Evolutionary conservation across 371 early-diverging fungal species (phyloP).

Genomic region (Massospora cicadina): DNA sequence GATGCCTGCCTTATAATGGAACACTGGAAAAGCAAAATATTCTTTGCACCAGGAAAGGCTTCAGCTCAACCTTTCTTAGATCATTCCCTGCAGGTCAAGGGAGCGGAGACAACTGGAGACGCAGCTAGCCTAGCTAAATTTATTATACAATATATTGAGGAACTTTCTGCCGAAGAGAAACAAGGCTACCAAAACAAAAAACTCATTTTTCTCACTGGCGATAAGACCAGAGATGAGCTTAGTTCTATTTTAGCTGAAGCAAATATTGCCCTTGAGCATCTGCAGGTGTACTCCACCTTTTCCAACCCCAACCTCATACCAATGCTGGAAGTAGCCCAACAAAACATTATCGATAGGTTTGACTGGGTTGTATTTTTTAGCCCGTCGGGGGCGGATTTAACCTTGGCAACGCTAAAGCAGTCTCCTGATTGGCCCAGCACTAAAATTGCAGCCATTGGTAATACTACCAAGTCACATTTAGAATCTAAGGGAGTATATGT

Average conservation of each 20-base stretch:
- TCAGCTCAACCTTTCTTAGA: background rate
- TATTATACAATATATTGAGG: background rate
- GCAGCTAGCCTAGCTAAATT: background rate
- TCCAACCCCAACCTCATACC: background rate
- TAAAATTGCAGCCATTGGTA: conserved; percentile 6
- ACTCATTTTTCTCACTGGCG: background rate
- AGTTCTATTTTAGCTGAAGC: background rate
- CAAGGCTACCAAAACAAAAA: background rate
- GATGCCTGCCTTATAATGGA: background rate
- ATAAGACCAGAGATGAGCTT: background rate
- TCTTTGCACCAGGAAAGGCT: background rate
- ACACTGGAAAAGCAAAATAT: background rate
- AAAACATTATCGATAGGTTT: background rate
- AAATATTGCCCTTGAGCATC: background rate
- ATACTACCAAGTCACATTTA: background rate
- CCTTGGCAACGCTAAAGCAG: background rate
- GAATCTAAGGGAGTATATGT: background rate
- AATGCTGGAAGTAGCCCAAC: background rate
- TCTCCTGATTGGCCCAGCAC: background rate
- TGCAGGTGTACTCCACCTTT: background rate
- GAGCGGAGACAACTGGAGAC: background rate
- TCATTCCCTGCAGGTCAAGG: background rate
- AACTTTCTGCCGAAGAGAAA: background rate
- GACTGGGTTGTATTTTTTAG: conserved; percentile 2
- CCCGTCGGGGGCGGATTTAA: background rate